Conservation (phyloP, 208 protist genomes). For the Trypanosoma theileri region DNA sequence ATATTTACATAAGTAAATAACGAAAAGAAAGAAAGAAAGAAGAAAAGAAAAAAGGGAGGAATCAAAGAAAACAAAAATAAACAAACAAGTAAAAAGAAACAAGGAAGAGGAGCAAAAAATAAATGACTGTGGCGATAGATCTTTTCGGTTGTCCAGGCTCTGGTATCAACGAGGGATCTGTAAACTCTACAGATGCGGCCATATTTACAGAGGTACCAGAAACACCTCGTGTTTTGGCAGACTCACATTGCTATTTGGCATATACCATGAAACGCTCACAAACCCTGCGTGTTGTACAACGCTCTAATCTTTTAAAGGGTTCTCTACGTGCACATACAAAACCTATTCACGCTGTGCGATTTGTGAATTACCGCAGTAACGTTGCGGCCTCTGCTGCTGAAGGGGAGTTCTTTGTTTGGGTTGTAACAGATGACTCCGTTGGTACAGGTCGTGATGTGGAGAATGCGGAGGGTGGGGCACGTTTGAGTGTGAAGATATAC, state of each 20-base stretch:
- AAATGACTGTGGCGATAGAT: slow-evolving; percentile 34
- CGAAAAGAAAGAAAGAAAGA: background rate
- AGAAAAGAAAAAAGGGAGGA: too few species aligned
- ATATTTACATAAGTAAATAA: background rate
- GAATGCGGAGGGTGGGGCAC: slow-evolving; percentile 14
- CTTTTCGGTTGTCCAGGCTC: slow-evolving; percentile 34
- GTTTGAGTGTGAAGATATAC: slow-evolving; percentile 65
- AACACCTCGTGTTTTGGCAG: slow-evolving; percentile 63
- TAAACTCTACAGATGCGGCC: slow-evolving; percentile 43
- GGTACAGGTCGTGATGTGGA: background rate
- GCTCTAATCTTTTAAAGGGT: slow-evolving; percentile 59
- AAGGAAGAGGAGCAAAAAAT: background rate
- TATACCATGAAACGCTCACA: slow-evolving; percentile 79
- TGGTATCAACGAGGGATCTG: slow-evolving; percentile 34
- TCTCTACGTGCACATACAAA: slow-evolving; percentile 52
- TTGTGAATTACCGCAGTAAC: slow-evolving; percentile 91
- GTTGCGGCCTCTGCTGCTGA: slow-evolving; percentile 66
- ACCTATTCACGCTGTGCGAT: slow-evolving; percentile 60
- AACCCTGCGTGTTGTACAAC: slow-evolving; percentile 65
- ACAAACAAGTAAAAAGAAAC: background rate
- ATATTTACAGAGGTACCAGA: slow-evolving; percentile 64
- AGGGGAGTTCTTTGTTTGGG: slow-evolving; percentile 80
- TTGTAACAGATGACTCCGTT: slow-evolving; percentile 48
- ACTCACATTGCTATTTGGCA: slow-evolving; percentile 75
- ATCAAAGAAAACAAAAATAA: background rate